A percentile compares a stretch with the other conserved stretches of the same genome.
These are phyloP conservation scores for Aspergillus proliferans DNA, from an alignment of 2,329 filamentous ascomycete genomes.

Conservation along the genomic window DNA sequence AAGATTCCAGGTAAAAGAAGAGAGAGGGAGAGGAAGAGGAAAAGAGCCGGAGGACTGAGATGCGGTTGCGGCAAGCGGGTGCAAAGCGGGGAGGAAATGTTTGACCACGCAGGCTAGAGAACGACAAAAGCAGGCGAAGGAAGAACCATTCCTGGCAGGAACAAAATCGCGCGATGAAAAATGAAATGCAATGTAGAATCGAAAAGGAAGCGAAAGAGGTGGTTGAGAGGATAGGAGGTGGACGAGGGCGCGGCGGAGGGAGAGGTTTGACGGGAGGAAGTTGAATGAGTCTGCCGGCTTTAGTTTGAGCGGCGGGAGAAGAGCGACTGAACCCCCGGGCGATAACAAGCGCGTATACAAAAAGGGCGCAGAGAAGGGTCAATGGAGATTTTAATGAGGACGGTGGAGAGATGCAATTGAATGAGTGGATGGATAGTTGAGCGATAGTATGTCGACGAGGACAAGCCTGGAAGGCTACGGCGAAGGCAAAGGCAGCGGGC, in stretches of 20 bases:
- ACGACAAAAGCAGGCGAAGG: constrained; percentile 30
- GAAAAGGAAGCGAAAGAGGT: constrained; percentile 12
- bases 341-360: constrained; percentile 8
- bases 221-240: constrained; percentile 13
- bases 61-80: constrained; percentile 31
- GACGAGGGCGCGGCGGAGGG: constrained; percentile 17
- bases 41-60: constrained; percentile 10
- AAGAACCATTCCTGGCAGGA: constrained; percentile 37
- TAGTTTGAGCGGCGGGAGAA: constrained; percentile 1
- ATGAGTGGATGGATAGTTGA: constrained; percentile 13
- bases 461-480: constrained; percentile 6
- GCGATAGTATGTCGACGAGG: constrained; percentile 5
- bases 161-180: constrained; percentile 18
- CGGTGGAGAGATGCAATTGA: constrained; percentile 7
- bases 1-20: constrained; percentile 5
- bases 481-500: background rate
- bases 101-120: constrained; percentile 37
- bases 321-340: background rate
- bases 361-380: background rate
- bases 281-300: constrained; percentile 5
- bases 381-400: constrained; percentile 11
- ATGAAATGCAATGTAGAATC: constrained; percentile 14
- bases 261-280: constrained; percentile 16
- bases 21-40: constrained; percentile 14
- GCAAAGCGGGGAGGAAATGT: constrained; percentile 34